Base-by-base conservation (phyloP, 2,329 filamentous ascomycete species). In the Leptosphaerulina australis region DNA sequence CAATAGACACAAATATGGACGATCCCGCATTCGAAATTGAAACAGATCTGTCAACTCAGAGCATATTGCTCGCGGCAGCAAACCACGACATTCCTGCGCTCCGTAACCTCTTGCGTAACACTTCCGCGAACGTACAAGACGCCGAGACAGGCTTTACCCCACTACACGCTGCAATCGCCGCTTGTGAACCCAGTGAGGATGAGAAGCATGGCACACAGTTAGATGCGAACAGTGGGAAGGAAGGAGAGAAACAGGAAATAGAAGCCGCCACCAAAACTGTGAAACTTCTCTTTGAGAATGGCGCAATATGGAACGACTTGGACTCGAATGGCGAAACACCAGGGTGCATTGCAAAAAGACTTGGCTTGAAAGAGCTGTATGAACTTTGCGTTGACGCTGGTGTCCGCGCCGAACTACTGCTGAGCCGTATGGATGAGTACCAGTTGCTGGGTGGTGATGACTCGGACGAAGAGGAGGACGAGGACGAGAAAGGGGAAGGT, bases 261-360 rank as follows among this genome's bases (percentile, higher is more conserved):
- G 67, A 88, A 24, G 82, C 86, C 36, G 82, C 83, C 2, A 81
- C 82, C 46, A 83, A 85, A 43, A 87, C 87, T 0, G 77, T 97
- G 4, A 82, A 83, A 60, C 83, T 94, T 66, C 80, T 97, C 6
- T 85, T 97, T 53, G 82, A 92, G 66, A 88, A 88, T 61, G 94
- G 94, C 24, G 94, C 91, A 9, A 97, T 97, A 62, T 99, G 94
- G 94, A 99, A 99, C 76, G 92, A 97, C 70, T 79, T 97, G 47
- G 91, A 97, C 72, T 76, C 79, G 59, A 87, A 90, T 62, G 83
- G 91, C 63, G 93, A 97, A 79, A 97, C 94, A 3, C 91, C 94
- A 0, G 94, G 91, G 6, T 97, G 93, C 70, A 77, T 97, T 33
- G 94, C 94, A 7, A 79, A 81, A 21, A 70, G 83, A 35, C 59